Percentiles rank a stretch among this genome's conserved stretches.
Conservation (phyloP, 495 filamentous ascomycete species). For the Apiosordaria backusii region DNA sequence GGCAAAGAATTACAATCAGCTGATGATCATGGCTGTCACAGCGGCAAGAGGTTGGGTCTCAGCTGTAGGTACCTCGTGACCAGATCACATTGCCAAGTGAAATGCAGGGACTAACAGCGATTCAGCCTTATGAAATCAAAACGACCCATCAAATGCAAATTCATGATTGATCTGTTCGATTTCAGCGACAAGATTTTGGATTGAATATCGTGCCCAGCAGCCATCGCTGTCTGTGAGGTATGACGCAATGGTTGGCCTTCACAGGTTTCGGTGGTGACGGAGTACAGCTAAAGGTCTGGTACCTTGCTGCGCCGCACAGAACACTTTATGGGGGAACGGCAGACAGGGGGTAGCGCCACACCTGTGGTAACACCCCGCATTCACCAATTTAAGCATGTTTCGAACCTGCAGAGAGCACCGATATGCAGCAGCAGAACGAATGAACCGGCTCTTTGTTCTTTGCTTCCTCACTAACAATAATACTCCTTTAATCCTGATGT, state of each 20-base stretch:
- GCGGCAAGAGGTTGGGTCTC: background rate
- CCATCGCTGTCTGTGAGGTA: background rate
- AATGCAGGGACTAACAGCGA: background rate
- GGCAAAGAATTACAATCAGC: too few species aligned
- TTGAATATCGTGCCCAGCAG: background rate
- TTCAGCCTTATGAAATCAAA: background rate
- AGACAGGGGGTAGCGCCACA: background rate
- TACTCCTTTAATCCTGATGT: background rate
- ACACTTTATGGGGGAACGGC: background rate
- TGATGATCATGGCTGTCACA: too few species aligned
- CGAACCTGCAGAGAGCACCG: background rate
- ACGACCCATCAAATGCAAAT: background rate
- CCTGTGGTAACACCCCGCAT: constrained; percentile 5
- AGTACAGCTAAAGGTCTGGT: constrained; percentile 1
- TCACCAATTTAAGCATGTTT: constrained; percentile 5
- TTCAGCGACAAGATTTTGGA: background rate
- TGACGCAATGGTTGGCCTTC: constrained; percentile 14
- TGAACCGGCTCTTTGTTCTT: background rate
- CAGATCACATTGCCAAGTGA: background rate
- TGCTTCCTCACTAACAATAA: background rate
- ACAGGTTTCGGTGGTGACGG: background rate
- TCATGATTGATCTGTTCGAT: background rate
- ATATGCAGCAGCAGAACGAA: background rate
- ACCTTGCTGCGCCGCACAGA: constrained; percentile 2
- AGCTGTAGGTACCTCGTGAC: background rate